phyloP scores from a whole-genome alignment of 139 green algal species.

The Chloropicon primus region DNA sequence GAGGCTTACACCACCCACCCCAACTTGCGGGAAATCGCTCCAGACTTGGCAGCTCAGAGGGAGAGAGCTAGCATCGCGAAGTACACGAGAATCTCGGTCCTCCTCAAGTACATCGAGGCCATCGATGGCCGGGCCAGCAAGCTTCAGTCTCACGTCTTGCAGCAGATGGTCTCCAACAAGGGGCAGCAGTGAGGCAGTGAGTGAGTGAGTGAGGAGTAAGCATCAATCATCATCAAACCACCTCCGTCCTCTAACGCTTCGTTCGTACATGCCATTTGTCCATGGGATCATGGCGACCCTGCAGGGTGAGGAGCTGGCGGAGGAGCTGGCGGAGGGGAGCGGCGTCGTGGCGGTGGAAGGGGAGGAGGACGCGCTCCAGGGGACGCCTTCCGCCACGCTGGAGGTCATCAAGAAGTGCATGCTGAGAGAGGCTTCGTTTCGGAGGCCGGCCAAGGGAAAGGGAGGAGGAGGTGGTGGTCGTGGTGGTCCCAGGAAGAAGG shows the following conservation, averaged over 20 bases:
- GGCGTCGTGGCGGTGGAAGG: not conserved
- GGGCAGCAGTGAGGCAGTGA: too few relatives aligned
- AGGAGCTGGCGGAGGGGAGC: not conserved
- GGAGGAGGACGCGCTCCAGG: too few relatives aligned
- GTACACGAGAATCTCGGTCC: not conserved
- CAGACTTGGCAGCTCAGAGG: not conserved
- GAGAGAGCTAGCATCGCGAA: not conserved
- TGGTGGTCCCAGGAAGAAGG: not conserved
- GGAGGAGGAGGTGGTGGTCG: not conserved
- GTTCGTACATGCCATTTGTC: too few relatives aligned
- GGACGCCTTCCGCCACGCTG: not conserved
- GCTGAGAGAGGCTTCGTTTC: not conserved
- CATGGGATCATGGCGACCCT: not conserved
- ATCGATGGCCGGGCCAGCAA: not conserved
- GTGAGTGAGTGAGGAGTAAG: too few relatives aligned
- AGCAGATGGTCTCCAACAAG: not conserved
- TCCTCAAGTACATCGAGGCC: not conserved
- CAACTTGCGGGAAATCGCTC: not conserved
- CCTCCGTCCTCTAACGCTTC: too few relatives aligned
- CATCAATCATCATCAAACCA: too few relatives aligned
- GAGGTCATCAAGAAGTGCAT: not conserved
- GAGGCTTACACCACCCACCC: not conserved
- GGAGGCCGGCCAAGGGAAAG: not conserved
- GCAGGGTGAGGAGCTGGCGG: not conserved
- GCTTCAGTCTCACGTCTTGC: not conserved